Base-by-base conservation (phyloP, 148 eudicot species). In the Amaranthus cruentus region DNA sequence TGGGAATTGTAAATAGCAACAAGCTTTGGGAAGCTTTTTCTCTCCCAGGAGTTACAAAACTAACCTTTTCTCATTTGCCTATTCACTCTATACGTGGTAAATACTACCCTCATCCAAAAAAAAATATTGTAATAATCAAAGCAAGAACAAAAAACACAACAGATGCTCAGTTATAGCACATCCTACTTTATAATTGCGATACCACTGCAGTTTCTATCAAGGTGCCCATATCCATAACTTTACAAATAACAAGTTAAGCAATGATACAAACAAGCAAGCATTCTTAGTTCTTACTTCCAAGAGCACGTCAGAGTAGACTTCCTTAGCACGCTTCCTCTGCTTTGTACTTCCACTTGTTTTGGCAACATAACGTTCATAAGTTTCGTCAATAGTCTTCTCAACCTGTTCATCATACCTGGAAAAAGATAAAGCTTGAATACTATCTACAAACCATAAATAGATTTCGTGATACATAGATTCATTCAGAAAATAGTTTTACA, bases 271-370 rank as follows among this genome's bases (percentile, higher is more conserved):
- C 3, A 44, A 15, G 49, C 2, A 28, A 59, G 8, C 6, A n/a
- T 56, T n/a, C 52, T 65, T 28, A 13, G 51, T 65, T 54, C 67
- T 65, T 84, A 89, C 96, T 85, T 84, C 88, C 6, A 80, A 53
- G 71, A 83, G 84, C 80, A 86, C 80, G 46, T 91, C 89, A 74
- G 83, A 59, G 54, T 87, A 80, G 18, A 77, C 72, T 76, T 86
- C 77, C 75, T 87, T 93, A 53, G 87, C 73, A 56, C 97, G 90
- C 76, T 93, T 93, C 68, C 92, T 86, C 83, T 91, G 98, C 79
- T 75, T 90, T 8, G 91, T 80, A 66, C 91, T 91, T 63, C 98
- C 98, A 71, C 88, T 95, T 70, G 71, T 85, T 77, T 55, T 87
- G 58, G 85, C 73, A 77, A 87, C 83, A 80, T 69, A 86, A 13